Conservation (phyloP, 106 monocot species). For the Dendrobium nobile region DNA sequence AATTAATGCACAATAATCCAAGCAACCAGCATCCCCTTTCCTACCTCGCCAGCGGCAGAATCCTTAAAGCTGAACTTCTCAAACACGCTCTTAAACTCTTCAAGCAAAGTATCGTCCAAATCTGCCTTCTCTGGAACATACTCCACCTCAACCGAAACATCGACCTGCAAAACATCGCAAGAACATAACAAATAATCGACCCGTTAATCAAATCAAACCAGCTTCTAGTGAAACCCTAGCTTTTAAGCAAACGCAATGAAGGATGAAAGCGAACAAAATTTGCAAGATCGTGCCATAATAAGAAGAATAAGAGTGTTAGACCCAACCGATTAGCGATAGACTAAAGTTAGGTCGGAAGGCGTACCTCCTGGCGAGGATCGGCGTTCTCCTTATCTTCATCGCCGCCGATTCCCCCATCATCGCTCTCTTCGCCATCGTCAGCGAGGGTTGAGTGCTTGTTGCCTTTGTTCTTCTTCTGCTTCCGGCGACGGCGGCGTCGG, state of each 20-base stretch:
- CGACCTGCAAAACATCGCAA: constrained; percentile 25
- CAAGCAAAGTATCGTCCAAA: constrained; percentile 47
- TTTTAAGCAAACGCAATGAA: not conserved
- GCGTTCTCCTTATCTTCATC: constrained; percentile 30
- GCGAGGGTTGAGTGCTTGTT: constrained; percentile 10
- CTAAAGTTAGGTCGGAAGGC: not conserved
- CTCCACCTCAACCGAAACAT: constrained; percentile 67
- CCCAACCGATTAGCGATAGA: not conserved
- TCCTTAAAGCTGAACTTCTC: constrained; percentile 77
- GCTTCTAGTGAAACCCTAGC: constrained; percentile 6
- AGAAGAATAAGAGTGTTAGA: not conserved
- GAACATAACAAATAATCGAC: not conserved
- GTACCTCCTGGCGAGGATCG: constrained; percentile 33
- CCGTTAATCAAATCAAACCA: not conserved
- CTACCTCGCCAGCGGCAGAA: constrained; percentile 45
- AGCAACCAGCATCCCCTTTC: not conserved
- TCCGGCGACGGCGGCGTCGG: constrained; percentile 73
- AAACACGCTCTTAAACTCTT: constrained; percentile 77
- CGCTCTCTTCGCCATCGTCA: constrained; percentile 20
- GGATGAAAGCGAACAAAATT: not conserved
- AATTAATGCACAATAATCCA: not conserved
- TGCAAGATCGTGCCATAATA: not conserved
- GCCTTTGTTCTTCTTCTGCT: constrained; percentile 82
- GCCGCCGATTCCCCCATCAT: constrained; percentile 16
- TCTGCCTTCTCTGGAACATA: constrained; percentile 87